Percentiles rank a stretch among this genome's conserved stretches.
These are phyloP conservation scores for Taxillus chinensis DNA, from an alignment of 164 flowering plant species.

Conservation along the genomic window DNA sequence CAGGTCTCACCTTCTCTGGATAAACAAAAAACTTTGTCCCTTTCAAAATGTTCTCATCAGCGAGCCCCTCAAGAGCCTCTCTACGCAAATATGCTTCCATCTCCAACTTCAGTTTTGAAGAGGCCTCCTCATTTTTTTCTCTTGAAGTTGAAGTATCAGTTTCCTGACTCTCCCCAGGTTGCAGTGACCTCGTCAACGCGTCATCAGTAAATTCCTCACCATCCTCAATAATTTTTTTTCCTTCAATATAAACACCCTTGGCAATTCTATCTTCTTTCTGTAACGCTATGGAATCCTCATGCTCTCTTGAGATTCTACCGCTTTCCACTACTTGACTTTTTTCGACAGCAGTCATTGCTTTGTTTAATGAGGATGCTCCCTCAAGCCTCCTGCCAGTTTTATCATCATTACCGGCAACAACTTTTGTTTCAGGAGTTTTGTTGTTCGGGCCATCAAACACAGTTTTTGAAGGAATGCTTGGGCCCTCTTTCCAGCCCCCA, in stretches of 20 bases:
- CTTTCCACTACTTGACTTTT: constrained; percentile 16
- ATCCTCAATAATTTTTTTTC: constrained; percentile 7
- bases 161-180: not conserved
- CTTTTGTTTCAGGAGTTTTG: constrained; percentile 17
- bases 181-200: constrained; percentile 9
- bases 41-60: constrained; percentile 37
- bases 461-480: constrained; percentile 15
- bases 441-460: constrained; percentile 18
- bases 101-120: constrained; percentile 29
- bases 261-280: constrained; percentile 8
- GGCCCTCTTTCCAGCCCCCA: constrained; percentile 25
- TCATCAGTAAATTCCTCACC: constrained; percentile 12
- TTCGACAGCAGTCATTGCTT: constrained; percentile 6
- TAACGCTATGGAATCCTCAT: constrained; percentile 9
- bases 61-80: constrained; percentile 47
- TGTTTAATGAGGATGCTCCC: constrained; percentile 2
- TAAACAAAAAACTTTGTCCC: constrained; percentile 60
- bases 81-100: constrained; percentile 31
- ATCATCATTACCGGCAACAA: constrained; percentile 19
- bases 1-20: constrained; percentile 65
- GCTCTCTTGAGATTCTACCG: constrained; percentile 12
- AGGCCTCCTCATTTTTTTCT: constrained; percentile 16
- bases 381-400: constrained; percentile 14
- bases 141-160: constrained; percentile 3
- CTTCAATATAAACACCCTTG: constrained; percentile 9